Percentiles rank a stretch among this genome's conserved stretches.
These are phyloP conservation scores for Aspergillus saccharolyticus DNA, from an alignment of 495 filamentous ascomycete species.

Conservation along the genomic window DNA sequence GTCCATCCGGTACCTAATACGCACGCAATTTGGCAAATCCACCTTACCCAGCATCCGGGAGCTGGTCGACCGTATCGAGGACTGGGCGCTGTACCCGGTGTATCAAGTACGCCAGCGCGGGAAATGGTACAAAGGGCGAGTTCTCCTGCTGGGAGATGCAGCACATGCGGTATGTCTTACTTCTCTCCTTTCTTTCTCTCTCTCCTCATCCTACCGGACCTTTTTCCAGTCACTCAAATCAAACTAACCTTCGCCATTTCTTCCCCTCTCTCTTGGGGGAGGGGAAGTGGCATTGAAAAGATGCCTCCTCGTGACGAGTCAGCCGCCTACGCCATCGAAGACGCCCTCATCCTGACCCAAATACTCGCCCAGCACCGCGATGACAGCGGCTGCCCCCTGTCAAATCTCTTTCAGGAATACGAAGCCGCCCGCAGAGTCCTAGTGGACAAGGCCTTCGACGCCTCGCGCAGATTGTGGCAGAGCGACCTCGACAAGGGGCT, in stretches of 20 bases:
- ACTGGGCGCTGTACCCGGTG: constrained; percentile 48
- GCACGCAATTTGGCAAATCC: constrained; percentile 14
- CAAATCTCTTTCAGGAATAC: constrained; percentile 37
- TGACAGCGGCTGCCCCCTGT: constrained; percentile 14
- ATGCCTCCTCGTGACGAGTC: constrained; percentile 4
- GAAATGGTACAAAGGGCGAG: constrained; percentile 36
- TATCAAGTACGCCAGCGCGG: constrained; percentile 40
- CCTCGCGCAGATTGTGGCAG: constrained; percentile 37
- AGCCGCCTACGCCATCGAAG: constrained; percentile 3
- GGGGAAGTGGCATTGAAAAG: neutral
- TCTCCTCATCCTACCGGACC: no score
- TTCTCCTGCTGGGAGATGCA: constrained; percentile 44
- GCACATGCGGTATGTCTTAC: constrained; percentile 20
- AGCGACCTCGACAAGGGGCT: constrained; percentile 37
- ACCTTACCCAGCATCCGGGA: constrained; percentile 31
- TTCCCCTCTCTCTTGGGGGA: neutral
- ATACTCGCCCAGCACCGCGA: constrained; percentile 1
- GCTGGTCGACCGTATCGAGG: constrained; percentile 38
- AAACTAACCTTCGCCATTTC: no score
- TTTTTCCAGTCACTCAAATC: no score
- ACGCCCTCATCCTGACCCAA: constrained; percentile 2
- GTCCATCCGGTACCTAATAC: constrained; percentile 12
- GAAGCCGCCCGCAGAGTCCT: constrained; percentile 32
- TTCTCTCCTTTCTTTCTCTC: neutral
- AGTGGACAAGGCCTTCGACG: constrained; percentile 40